These are phyloP conservation scores for Melanogaster broomeanus DNA, from an alignment of 768 basidiomycete species.

Conservation along the genomic window DNA sequence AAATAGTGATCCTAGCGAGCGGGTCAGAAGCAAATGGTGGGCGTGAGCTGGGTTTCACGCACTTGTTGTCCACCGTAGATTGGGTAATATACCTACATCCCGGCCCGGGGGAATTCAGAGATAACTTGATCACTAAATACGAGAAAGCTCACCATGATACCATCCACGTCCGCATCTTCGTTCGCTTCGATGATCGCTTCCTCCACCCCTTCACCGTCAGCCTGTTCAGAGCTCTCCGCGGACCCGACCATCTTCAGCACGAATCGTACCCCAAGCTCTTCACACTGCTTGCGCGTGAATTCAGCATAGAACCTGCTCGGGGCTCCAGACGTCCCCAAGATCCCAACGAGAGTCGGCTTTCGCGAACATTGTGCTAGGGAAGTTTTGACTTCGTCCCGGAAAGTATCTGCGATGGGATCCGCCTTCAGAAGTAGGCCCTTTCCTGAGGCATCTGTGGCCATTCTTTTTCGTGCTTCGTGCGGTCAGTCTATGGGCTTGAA, in stretches of 20 bases:
- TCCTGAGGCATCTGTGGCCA: conserved; percentile 38
- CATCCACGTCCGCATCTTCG: conserved; percentile 79
- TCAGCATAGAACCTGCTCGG: conserved; percentile 85
- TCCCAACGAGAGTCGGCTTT: conserved; percentile 82
- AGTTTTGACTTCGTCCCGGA: conserved; percentile 66
- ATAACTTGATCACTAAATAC: not conserved
- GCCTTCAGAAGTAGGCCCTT: conserved; percentile 82
- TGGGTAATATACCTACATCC: conserved; percentile 85
- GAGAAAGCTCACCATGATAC: conserved; percentile 80
- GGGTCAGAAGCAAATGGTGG: conserved; percentile 3
- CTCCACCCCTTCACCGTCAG: conserved; percentile 89
- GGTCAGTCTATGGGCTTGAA: not conserved
- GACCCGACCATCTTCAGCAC: conserved; percentile 66
- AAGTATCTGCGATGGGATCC: conserved; percentile 70
- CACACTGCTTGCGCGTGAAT: conserved; percentile 91
- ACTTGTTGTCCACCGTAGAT: conserved; percentile 92
- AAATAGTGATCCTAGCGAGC: conserved; percentile 84
- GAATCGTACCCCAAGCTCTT: conserved; percentile 85
- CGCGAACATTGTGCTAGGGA: conserved; percentile 39
- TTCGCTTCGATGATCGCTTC: conserved; percentile 97
- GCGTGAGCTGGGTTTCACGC: conserved; percentile 19
- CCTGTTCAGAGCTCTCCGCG: conserved; percentile 41
- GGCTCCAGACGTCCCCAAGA: conserved; percentile 80
- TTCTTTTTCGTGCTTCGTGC: conserved; percentile 1
- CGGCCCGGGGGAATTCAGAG: not conserved